Evolutionary conservation across 2,329 filamentous ascomycete species (phyloP).

Genomic region (Diatrype stigma): DNA sequence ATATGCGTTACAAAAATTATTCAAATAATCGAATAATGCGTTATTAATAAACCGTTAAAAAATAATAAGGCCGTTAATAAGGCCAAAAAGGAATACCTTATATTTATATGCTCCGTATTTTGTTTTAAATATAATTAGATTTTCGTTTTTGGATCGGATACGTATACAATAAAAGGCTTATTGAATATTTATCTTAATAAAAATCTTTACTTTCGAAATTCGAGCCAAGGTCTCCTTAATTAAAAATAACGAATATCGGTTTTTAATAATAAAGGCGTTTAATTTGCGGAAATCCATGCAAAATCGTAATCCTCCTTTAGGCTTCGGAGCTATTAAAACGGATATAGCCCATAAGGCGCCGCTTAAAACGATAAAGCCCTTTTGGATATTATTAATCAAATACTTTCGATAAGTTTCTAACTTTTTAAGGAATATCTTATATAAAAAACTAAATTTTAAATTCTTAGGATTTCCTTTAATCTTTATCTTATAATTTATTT

Average conservation of each 20-base stretch:
- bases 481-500: too few species aligned
- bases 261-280: slow-evolving; percentile 3
- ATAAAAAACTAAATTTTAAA: too few species aligned
- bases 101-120: slow-evolving; percentile 3
- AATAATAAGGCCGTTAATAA: slow-evolving; percentile 1
- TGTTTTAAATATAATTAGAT: neutral
- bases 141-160: slow-evolving; percentile 1
- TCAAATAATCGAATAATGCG: neutral
- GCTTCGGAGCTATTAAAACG: neutral
- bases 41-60: slow-evolving; percentile 2
- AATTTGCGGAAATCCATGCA: slow-evolving; percentile 7
- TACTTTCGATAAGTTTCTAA: too few species aligned
- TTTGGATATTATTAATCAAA: too few species aligned
- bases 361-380: too few species aligned
- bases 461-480: too few species aligned
- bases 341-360: too few species aligned
- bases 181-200: slow-evolving; percentile 5
- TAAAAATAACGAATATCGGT: slow-evolving; percentile 2
- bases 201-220: slow-evolving; percentile 1
- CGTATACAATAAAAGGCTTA: slow-evolving; percentile 4
- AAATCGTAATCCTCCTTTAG: slow-evolving; percentile 1
- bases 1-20: slow-evolving; percentile 3
- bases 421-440: too few species aligned
- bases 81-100: neutral
- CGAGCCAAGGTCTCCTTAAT: slow-evolving; percentile 1